Evolutionary conservation across 208 protist species (phyloP), one percentile per base, ranked within the genome.

Genomic region (Wallacemonas sp.): DNA sequence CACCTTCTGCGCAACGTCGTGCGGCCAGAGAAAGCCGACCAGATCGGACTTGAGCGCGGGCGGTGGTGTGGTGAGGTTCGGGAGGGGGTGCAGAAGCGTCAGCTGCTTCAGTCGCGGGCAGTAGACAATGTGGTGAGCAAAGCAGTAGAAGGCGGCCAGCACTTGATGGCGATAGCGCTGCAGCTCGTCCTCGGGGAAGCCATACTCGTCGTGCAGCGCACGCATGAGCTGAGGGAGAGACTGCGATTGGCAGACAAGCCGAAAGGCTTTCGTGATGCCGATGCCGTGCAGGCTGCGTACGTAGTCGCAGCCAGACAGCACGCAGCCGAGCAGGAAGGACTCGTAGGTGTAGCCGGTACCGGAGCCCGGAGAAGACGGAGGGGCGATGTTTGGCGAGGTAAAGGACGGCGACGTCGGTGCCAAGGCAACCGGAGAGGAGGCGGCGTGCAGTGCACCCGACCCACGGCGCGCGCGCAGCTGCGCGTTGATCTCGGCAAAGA

Each of bases 241-340:
- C 8, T 42, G 63, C 25, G 85, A 75, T 36, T 77, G 74, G 10
- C 75, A 33, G 0, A 98, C 70, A 14, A 98, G 74, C 28, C 78
- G 76, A 63, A 98, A 92, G 2, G 98, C 95, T 20, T 79, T 99
- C 70, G 95, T 98, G 20, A 99, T 59, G 5, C 98, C 98, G 61
- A 99, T 88, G 46, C 87, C 81, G 22, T 69, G 70, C 11, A 99
- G 61, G 36, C 89, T 98, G 1, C 87, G 66, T 26, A 99, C 67
- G 72, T 99, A 99, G 75, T 99, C 98, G 74, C 98, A 99, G 8
- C 98, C 98, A 10, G 92, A 86, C 49, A 99, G 72, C 61, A 99
- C 97, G 76, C 97, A 99, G 63, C 89, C 92, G 3, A 94, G 82
- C 2, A 97, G 65, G 33, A 99, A 97, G 31, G 91, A 95, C 54